phyloP scores from a whole-genome alignment of 805 yeast genomes.

The Yamadazyma ubonensis region DNA sequence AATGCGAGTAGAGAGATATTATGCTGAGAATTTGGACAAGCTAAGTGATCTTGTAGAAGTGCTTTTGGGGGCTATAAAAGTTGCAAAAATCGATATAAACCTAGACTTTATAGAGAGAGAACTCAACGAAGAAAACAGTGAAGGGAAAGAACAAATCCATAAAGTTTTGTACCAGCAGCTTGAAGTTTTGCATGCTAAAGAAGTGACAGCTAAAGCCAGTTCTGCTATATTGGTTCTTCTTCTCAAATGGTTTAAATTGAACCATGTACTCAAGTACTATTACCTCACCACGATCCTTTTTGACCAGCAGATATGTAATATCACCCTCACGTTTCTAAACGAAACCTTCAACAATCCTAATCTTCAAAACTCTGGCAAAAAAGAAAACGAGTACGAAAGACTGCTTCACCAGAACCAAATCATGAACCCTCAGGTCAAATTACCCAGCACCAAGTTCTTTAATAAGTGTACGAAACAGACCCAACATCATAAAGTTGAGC shows the following conservation, averaged over 20 bases:
- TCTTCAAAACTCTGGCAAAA: slow-evolving; percentile 22
- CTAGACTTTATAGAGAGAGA: slow-evolving; percentile 37
- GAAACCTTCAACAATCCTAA: slow-evolving; percentile 36
- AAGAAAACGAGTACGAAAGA: slow-evolving; percentile 28
- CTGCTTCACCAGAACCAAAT: slow-evolving; percentile 38
- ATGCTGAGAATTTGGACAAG: slow-evolving; percentile 49
- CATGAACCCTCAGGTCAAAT: slow-evolving; percentile 35
- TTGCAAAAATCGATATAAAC: slow-evolving; percentile 42
- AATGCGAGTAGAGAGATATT: slow-evolving; percentile 59
- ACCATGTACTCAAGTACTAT: slow-evolving; percentile 78
- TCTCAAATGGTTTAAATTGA: slow-evolving; percentile 73
- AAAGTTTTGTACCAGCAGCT: slow-evolving; percentile 39
- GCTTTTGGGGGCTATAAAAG: slow-evolving; percentile 59
- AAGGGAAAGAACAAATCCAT: slow-evolving; percentile 20
- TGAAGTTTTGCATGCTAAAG: slow-evolving; percentile 61
- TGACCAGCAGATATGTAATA: slow-evolving; percentile 60
- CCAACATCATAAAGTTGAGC: slow-evolving; percentile 11
- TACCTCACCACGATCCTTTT: slow-evolving; percentile 68
- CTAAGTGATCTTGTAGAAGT: slow-evolving; percentile 66
- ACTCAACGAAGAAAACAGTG: slow-evolving; percentile 19
- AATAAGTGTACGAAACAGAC: slow-evolving; percentile 29
- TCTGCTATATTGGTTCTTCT: slow-evolving; percentile 53
- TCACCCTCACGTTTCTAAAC: slow-evolving; percentile 32
- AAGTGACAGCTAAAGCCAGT: slow-evolving; percentile 57
- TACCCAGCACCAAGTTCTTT: slow-evolving; percentile 38